A percentile compares a stretch with the other conserved stretches of the same genome.
These are phyloP conservation scores for Gastrolobium villosum DNA, from an alignment of 306 rosid species.

Conservation along the genomic window DNA sequence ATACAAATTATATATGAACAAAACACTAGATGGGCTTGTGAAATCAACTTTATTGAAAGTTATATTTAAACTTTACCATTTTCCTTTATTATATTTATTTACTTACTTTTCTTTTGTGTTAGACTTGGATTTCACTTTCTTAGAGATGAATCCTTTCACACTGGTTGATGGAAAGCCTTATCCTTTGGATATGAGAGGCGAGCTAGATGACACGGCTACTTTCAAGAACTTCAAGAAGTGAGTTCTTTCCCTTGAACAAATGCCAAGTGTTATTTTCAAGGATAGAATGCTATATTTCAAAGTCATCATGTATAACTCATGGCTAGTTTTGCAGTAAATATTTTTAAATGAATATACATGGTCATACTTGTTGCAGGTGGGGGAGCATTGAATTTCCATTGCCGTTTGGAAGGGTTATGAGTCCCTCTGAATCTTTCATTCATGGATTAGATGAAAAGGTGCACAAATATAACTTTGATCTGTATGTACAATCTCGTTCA, in stretches of 20 bases:
- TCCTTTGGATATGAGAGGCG: constrained; percentile 99
- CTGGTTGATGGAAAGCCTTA: constrained; percentile 91
- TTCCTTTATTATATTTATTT: constrained; percentile 29
- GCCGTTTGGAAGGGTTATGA: constrained; percentile 98
- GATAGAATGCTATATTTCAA: constrained; percentile 3
- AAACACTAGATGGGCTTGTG: constrained; percentile 7
- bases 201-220: constrained; percentile 94
- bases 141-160: constrained; percentile 97
- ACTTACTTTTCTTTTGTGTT: constrained; percentile 45
- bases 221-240: constrained; percentile 98
- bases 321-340: constrained; percentile 6
- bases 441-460: constrained; percentile 98
- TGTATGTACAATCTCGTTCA: constrained; percentile 20
- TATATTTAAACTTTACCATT: constrained; percentile 17
- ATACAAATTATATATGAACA: constrained; percentile 30
- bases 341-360: constrained; percentile 32
- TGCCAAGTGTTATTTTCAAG: constrained; percentile 21
- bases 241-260: constrained; percentile 41
- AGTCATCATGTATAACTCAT: constrained; percentile 20
- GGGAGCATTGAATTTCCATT: constrained; percentile 85
- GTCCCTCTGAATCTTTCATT: constrained; percentile 78
- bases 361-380: constrained; percentile 73
- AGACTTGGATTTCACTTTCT: constrained; percentile 98
- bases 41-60: background rate
- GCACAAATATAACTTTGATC: constrained; percentile 36